Evolutionary conservation across 257 asterid genomes (phyloP), one percentile per base, ranked within the genome.

Genomic region (Euphrasia confusa): DNA sequence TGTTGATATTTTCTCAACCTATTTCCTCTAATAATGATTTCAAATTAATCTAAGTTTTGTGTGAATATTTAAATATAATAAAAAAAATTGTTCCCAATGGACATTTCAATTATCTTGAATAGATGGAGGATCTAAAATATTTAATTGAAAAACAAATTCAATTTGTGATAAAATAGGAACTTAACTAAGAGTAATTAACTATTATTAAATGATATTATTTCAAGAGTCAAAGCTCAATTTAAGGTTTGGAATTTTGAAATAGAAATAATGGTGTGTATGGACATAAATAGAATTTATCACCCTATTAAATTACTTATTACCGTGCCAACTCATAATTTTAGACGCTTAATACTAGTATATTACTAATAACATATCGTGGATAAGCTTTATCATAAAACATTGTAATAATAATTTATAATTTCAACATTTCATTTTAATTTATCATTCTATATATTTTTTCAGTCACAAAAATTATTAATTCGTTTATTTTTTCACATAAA

Each of bases 221-320:
- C 65, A 68, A 70, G 73, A 63, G 84, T 74, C 82, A 80, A 80
- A 68, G 70, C 78, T 58, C 66, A 59, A 71, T 76, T 79, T 73
- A 79, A 48, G 77, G 69, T 37, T 72, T 54, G 50, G 47, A 53
- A 50, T 30, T 58, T 76, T 65, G 60, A 70, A 70, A 75, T 68
- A 44, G 39, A 68, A 70, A 44, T 72, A 64, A 72, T 66, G 66
- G 62, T 70, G 71, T 60, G 71, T 60, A 27, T 68, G 15, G 75
- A 60, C 71, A 66, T 79, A 66, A 72, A 72, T 72, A 53, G 48
- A 66, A 72, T 75, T 78, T 63, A 78, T 72, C 70, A 63, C 69
- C 66, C 72, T 64, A 63, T 74, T 40, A 69, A 50, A 67, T 56
- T 52, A 27, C 58, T 47, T 55, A 68, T 72, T 62, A 68, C 60